Evolutionary conservation across 805 yeast genomes (phyloP).

Genomic region (Ogataea ganodermae): DNA sequence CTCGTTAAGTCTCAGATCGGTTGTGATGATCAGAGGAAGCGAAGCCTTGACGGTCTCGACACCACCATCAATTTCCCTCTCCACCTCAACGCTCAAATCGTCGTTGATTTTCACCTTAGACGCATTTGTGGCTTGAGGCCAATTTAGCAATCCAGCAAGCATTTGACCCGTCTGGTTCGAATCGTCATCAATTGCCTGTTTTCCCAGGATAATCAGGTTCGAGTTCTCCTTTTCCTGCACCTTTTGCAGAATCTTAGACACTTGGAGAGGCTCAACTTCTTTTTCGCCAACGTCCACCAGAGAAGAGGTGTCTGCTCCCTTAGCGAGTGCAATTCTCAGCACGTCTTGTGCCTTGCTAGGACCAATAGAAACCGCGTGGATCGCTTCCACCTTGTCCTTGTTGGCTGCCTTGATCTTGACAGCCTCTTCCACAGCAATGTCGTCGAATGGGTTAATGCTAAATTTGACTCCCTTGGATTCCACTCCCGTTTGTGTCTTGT

Average conservation of each 20-base stretch:
- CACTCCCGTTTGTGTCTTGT: constrained; percentile 78
- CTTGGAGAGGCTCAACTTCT: constrained; percentile 78
- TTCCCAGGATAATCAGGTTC: constrained; percentile 87
- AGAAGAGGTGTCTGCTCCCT: constrained; percentile 89
- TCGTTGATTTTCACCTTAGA: constrained; percentile 69
- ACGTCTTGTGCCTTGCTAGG: constrained; percentile 85
- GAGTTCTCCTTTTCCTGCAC: constrained; percentile 68
- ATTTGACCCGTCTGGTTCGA: constrained; percentile 95
- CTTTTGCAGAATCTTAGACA: constrained; percentile 81
- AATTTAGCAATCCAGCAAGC: constrained; percentile 86
- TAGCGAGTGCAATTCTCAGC: constrained; percentile 86
- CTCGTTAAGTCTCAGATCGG: constrained; percentile 90
- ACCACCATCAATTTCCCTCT: constrained; percentile 96
- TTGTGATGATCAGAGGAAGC: constrained; percentile 84
- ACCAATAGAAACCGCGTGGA: constrained; percentile 93
- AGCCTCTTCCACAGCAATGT: constrained; percentile 96
- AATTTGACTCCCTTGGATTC: constrained; percentile 90
- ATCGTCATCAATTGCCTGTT: constrained; percentile 96
- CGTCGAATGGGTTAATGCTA: constrained; percentile 95
- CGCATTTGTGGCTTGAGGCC: constrained; percentile 98
- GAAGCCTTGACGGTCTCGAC: constrained; percentile 75
- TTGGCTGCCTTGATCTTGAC: constrained; percentile 68
- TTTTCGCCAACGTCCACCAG: constrained; percentile 74
- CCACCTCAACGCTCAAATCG: constrained; percentile 67
- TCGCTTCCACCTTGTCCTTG: constrained; percentile 68